Conservation (phyloP, 306 rosid genomes). For the Trichosanthes truncata region DNA sequence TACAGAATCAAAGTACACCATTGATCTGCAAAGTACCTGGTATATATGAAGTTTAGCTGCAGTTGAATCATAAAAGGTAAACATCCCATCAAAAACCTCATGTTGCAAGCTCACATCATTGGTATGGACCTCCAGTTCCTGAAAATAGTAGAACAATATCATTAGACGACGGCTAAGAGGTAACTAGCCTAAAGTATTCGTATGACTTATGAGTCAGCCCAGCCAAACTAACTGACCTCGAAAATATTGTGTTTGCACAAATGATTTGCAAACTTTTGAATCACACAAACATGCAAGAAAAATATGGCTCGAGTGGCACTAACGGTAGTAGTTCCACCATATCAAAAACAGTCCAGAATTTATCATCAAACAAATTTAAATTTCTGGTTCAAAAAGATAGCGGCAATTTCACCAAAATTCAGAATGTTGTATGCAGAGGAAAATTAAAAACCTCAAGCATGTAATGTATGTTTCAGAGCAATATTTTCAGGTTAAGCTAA, state of each 20-base stretch:
- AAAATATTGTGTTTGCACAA: background rate
- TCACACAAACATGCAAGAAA: background rate
- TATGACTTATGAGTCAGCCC: background rate
- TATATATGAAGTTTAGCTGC: conserved; percentile 51
- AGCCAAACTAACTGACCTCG: background rate
- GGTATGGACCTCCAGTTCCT: conserved; percentile 90
- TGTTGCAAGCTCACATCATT: conserved; percentile 70
- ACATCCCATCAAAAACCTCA: conserved; percentile 73
- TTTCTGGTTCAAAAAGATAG: background rate
- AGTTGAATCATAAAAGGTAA: conserved; percentile 81
- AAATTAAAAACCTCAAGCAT: background rate
- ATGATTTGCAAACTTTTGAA: background rate
- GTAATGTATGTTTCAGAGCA: background rate
- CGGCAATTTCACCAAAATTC: background rate
- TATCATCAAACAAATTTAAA: background rate
- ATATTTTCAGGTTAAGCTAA: background rate
- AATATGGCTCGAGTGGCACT: background rate
- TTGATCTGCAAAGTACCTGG: conserved; percentile 48
- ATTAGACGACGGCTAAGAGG: background rate
- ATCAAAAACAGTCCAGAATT: background rate
- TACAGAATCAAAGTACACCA: background rate
- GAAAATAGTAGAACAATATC: conserved; percentile 8
- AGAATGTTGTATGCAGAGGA: background rate
- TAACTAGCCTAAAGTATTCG: background rate
- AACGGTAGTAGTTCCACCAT: background rate